Base-by-base conservation (phyloP, 116 monocot species). In the Trichopus zeylanicus region DNA sequence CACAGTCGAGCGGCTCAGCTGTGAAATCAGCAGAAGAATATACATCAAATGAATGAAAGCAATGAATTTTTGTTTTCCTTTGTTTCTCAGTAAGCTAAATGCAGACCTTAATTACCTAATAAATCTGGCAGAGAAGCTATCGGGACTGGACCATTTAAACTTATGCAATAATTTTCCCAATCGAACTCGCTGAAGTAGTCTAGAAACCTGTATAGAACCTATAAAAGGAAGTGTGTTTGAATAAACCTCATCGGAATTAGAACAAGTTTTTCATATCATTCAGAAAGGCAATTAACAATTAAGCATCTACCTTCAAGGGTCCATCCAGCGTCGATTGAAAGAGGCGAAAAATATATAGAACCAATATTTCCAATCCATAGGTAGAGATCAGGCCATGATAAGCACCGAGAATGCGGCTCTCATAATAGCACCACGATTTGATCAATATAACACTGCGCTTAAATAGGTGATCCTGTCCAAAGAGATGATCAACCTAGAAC, bases 341-440 rank as follows among this genome's bases (percentile, higher is more conserved):
- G 15, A 80, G 35, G 67, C 85, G 73, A 51, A 93, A 77, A 29
- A 93, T 82, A 48, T 85, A 85, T 31, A 93, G 69, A 9, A 93
- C 54, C 56, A 93, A 49, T 18, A 73, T 82, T 64, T 93, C 93
- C 61, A 93, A 69, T 25, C 85, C 92, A 75, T 88, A 93, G 10
- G 92, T 93, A 47, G 89, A 88, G 31, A 88, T 66, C 6, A 88
- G 68, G 57, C 79, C 74, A 75, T 88, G 85, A 60, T 85, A 77
- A 73, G 88, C 78, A 55, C 92, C 92, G 35, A 93, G 82, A 61
- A 93, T 77, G 23, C 72, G 84, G 57, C 92, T 93, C 53, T 93
- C 93, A 70, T 93, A 93, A 70, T 85, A 93, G 53, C 93, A 93
- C 93, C 93, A 93, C 23, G 89, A 62, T 69, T 88, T 93, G 75